A percentile compares a stretch with the other conserved stretches of the same genome.
These are phyloP conservation scores for Xylaria sp. DNA, from an alignment of 2,329 filamentous ascomycete genomes.

Conservation along the genomic window DNA sequence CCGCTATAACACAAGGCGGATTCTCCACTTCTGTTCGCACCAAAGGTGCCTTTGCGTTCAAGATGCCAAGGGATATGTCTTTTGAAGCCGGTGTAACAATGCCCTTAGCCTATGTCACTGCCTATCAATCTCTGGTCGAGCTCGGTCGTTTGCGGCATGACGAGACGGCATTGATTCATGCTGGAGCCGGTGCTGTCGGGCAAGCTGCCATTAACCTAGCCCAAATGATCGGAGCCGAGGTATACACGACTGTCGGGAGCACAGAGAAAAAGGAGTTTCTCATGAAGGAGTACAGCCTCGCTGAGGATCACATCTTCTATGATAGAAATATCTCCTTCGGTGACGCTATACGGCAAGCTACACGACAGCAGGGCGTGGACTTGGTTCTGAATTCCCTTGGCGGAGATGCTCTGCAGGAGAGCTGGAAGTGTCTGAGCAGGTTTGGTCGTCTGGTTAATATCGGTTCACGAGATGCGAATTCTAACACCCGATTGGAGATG, in stretches of 20 bases:
- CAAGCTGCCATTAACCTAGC: conserved; percentile 46
- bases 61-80: conserved; percentile 44
- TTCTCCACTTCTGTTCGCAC: conserved; percentile 46
- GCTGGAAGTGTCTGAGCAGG: conserved; percentile 47
- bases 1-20: conserved; percentile 53
- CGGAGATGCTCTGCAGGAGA: conserved; percentile 46
- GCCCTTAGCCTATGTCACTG: conserved; percentile 45
- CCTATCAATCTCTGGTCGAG: conserved; percentile 45
- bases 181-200: conserved; percentile 46
- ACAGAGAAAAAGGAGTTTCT: conserved; percentile 46
- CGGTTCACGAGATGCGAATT: conserved; percentile 41
- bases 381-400: conserved; percentile 45
- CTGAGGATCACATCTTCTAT: conserved; percentile 46
- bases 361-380: conserved; percentile 42
- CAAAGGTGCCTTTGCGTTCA: conserved; percentile 45
- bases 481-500: conserved; percentile 57
- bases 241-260: conserved; percentile 45
- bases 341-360: conserved; percentile 41
- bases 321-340: conserved; percentile 45
- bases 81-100: conserved; percentile 46
- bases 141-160: conserved; percentile 44
- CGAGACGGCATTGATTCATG: conserved; percentile 46
- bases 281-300: conserved; percentile 43
- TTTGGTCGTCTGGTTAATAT: conserved; percentile 49
- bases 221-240: conserved; percentile 46